Evolutionary conservation across 805 yeast species (phyloP).

Genomic region (Yamadazyma insecticola): DNA sequence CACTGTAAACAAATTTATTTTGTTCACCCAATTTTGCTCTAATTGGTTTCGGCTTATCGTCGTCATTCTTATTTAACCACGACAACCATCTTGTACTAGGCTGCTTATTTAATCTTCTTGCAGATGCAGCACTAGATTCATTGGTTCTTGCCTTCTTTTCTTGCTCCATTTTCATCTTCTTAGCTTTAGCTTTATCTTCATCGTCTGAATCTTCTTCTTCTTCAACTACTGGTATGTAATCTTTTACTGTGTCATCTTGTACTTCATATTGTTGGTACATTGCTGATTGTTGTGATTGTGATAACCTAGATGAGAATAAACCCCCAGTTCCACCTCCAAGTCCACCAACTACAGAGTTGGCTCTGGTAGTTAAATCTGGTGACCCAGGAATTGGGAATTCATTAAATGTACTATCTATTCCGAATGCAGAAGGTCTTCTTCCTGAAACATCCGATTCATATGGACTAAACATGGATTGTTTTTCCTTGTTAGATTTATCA

Average conservation of each 20-base stretch:
- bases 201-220: slow-evolving; percentile 46
- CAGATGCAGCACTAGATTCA: neutral
- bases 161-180: slow-evolving; percentile 13
- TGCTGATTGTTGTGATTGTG: slow-evolving; percentile 41
- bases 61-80: slow-evolving; percentile 22
- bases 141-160: slow-evolving; percentile 2
- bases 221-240: slow-evolving; percentile 37
- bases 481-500: slow-evolving; percentile 2
- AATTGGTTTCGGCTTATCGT: slow-evolving; percentile 68
- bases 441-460: slow-evolving; percentile 11
- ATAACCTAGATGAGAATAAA: slow-evolving; percentile 34
- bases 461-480: slow-evolving; percentile 22
- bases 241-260: slow-evolving; percentile 40
- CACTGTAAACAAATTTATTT: slow-evolving; percentile 73
- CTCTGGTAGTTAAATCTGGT: slow-evolving; percentile 41
- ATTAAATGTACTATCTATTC: slow-evolving; percentile 22
- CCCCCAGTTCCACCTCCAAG: slow-evolving; percentile 19
- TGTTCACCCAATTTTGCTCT: slow-evolving; percentile 85
- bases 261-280: slow-evolving; percentile 43
- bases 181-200: slow-evolving; percentile 28
- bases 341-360: slow-evolving; percentile 37
- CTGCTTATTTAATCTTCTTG: too few species aligned
- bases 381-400: slow-evolving; percentile 44
- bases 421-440: slow-evolving; percentile 11
- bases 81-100: slow-evolving; percentile 9